Base-by-base conservation (phyloP, 352 stramenopile genomes). In the Poterioochromonas sp. region DNA sequence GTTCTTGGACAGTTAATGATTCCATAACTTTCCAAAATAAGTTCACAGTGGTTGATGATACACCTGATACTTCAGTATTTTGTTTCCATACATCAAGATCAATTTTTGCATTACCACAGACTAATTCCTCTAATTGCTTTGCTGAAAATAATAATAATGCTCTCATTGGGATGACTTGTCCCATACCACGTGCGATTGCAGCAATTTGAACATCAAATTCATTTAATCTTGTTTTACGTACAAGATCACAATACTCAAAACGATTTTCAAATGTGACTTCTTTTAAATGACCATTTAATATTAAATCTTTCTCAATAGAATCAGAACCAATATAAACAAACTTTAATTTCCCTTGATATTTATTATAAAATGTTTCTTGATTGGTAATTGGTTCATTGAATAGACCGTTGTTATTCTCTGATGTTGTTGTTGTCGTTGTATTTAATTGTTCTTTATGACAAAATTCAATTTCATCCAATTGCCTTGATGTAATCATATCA, bases 11-110 rank as follows among this genome's bases (percentile, higher is more conserved):
- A 39, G 40, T 78, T 0, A 84, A 62, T 15, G 35, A 39, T 32
- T 47, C 73, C 32, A 86, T 64, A 11, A 88, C 82, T 70, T 85
- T 79, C 87, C 87, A 91, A 77, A 91, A 90, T 12, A 84, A 76
- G 73, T 85, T 47, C 0, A 91, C 81, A 22, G 86, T 85, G 54
- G 89, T 84, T 70, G 79, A 47, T 40, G 60, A 29, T 80, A 86
- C 3, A 83, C 80, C 78, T 63, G 78, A 49, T 82, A 8, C 78
- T 78, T 39, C 77, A 62, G 79, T 91, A 69, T 89, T 82, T 51
- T 83, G 71, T 43, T 84, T 82, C 83, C 87, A 87, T 41, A 85
- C 73, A 12, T 82, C 80, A 20, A 91, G 84, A 80, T 90, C 85
- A 78, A 91, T 84, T 22, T 78, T 70, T 12, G 87, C 84, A 63